Conservation (phyloP, 495 filamentous ascomycete species). For the Rhizodiscina lignyota region DNA sequence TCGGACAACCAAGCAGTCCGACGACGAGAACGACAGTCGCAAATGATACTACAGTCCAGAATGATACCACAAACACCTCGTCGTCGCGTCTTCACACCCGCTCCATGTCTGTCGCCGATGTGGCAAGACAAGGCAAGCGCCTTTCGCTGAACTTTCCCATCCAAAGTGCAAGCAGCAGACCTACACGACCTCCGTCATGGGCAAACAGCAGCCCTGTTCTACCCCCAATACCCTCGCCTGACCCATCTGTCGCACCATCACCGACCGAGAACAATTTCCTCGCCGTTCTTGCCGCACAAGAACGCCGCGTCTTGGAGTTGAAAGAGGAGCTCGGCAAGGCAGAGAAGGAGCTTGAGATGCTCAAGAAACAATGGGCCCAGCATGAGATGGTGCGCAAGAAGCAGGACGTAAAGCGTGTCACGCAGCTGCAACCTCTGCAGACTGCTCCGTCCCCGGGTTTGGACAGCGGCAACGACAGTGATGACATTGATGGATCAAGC, state of each 20-base stretch:
- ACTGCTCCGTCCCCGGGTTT: no score
- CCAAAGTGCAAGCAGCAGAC: constrained; percentile 15
- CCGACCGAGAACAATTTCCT: constrained; percentile 62
- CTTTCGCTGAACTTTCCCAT: constrained; percentile 72
- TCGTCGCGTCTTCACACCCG: constrained; percentile 6
- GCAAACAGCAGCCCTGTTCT: constrained; percentile 17
- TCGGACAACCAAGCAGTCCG: neutral
- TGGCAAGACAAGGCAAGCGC: constrained; percentile 50
- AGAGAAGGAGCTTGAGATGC: constrained; percentile 52
- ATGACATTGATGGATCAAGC: constrained; percentile 19
- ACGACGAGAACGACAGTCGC: no score
- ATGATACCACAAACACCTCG: neutral
- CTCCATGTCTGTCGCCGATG: constrained; percentile 11
- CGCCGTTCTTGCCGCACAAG: constrained; percentile 78
- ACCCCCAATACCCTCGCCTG: constrained; percentile 32
- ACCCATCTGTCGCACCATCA: constrained; percentile 42
- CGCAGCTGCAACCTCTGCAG: constrained; percentile 37
- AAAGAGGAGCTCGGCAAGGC: constrained; percentile 73
- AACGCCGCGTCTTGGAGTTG: constrained; percentile 82
- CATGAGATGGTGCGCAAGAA: constrained; percentile 52
- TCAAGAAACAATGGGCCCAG: constrained; percentile 67
- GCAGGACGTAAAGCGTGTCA: constrained; percentile 39
- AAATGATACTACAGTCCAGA: no score
- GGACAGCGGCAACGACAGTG: constrained; percentile 9
- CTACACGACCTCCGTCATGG: constrained; percentile 9